Conservation (phyloP, 2,329 filamentous ascomycete species). For the Cylindrodendrum hubeiense region DNA sequence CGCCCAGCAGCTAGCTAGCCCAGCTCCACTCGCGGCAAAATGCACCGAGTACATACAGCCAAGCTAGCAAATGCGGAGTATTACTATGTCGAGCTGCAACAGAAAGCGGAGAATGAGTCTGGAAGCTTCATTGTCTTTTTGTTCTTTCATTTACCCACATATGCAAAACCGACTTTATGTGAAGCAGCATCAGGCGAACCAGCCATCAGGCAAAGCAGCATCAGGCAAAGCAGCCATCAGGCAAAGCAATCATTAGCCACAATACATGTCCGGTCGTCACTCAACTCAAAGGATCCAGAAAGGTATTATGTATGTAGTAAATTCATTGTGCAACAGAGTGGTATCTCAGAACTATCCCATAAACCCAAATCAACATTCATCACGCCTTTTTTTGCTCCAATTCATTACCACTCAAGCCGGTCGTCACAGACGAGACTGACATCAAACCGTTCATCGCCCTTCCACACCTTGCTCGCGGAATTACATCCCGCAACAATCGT, state of each 20-base stretch:
- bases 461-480: slow-evolving; percentile 66
- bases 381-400: background rate
- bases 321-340: slow-evolving; percentile 26
- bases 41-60: background rate
- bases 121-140: no score
- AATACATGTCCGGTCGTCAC: no score
- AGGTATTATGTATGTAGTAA: background rate
- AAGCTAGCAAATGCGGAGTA: background rate
- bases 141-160: no score
- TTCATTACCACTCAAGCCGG: slow-evolving; percentile 63
- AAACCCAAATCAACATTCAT: slow-evolving; percentile 20
- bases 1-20: background rate
- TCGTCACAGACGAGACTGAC: slow-evolving; percentile 71
- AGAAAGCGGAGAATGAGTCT: no score
- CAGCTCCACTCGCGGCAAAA: background rate
- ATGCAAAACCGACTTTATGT: no score
- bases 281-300: no score
- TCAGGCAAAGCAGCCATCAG: no score
- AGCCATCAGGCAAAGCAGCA: no score
- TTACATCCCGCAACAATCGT: slow-evolving; percentile 66
- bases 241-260: no score
- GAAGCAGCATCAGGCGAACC: no score
- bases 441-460: slow-evolving; percentile 66
- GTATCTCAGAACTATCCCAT: slow-evolving; percentile 35
- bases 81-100: no score